These are phyloP conservation scores for Tolypocladium ophioglossoides DNA, from an alignment of 2,329 filamentous ascomycete genomes.

Conservation along the genomic window DNA sequence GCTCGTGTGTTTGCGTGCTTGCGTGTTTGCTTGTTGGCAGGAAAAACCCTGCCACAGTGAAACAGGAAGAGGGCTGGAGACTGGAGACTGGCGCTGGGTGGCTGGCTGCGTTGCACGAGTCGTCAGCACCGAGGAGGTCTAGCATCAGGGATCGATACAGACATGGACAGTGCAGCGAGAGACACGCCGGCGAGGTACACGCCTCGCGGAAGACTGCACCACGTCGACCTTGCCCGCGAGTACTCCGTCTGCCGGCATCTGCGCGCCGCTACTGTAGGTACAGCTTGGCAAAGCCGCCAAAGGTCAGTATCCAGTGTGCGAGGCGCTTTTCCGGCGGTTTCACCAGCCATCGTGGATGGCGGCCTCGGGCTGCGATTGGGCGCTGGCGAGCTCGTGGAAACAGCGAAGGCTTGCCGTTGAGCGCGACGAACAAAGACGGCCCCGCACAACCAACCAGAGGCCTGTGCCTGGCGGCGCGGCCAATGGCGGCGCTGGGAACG, in stretches of 20 bases:
- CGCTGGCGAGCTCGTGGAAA: background rate
- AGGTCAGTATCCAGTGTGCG: too few species aligned
- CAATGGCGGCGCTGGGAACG: conserved; percentile 2
- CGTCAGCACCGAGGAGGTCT: background rate
- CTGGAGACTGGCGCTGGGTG: too few species aligned
- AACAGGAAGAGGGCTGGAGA: too few species aligned
- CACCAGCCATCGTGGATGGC: background rate
- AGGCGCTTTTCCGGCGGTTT: background rate
- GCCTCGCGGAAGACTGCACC: background rate
- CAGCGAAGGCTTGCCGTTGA: background rate
- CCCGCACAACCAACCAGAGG: conserved; percentile 4
- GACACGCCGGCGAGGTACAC: background rate
- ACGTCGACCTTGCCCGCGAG: background rate
- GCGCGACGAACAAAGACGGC: background rate
- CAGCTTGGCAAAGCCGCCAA: background rate
- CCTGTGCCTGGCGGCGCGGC: conserved; percentile 7
- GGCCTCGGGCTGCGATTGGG: background rate
- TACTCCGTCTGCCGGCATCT: background rate
- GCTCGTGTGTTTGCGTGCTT: background rate
- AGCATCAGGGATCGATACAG: background rate
- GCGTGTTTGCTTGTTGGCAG: background rate
- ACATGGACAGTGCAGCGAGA: background rate
- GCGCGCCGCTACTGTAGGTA: background rate
- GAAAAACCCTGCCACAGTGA: background rate
- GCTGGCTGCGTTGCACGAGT: background rate